Evolutionary conservation across 345 rosid genomes (phyloP), one percentile per base, ranked within the genome.

Genomic region (Gossypium raimondii): DNA sequence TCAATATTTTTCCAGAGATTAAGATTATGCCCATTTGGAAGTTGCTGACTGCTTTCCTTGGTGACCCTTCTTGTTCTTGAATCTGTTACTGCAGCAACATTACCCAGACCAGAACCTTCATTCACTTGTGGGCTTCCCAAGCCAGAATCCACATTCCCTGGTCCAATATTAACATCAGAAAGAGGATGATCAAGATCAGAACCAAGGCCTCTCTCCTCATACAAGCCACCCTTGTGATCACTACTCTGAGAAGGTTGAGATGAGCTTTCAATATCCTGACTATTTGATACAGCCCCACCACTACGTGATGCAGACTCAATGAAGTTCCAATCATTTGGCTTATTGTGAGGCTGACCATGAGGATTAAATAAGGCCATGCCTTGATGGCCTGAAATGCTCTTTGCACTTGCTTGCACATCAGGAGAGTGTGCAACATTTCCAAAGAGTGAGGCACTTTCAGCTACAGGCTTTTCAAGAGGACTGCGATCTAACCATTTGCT

Each of bases 1-100:
- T 76, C 83, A 77, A 73, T 76, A 2, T 79, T 80, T 73, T 85
- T 86, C 90, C 87, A 81, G 44, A 84, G 80, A 87, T 85, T 85
- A 75, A 81, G 70, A 81, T 77, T 84, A 67, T 59, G 72, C 57
- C 48, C 73, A 52, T 79, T 78, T 17, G 80, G 81, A 64, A 70
- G 74, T 47, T 75, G 88, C 55, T 80, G 89, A 70, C 70, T 74
- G 77, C 81, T 81, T 78, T 72, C 87, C 72, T 70, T 82, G 67
- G 55, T 72, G 44, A 66, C 81, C 84, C 77, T 81, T 67, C 63
- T 56, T 67, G 60, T 68, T 61, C 72, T 78, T 72, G 86, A 79
- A 77, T 81, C 82, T 29, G 79, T 79, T 57, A 67, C 70, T 29
- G 72, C 75, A 65, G 82, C 76, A 50, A 82, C 73, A 76, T 60